Evolutionary conservation across 2,329 filamentous ascomycete genomes (phyloP).

Genomic region (Phialocephala sp.): DNA sequence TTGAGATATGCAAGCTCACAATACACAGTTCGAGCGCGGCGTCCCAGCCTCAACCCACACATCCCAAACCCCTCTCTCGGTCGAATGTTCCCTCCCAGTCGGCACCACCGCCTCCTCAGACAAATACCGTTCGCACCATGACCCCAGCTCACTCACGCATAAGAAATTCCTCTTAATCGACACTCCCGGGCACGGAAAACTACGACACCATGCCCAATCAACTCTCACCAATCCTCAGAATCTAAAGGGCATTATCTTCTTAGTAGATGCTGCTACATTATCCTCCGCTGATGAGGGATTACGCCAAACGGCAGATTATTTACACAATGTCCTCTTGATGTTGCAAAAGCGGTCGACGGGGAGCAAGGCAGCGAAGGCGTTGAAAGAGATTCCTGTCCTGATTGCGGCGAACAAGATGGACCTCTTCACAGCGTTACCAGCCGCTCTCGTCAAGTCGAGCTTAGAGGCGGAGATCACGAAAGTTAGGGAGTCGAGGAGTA

Average conservation of each 20-base stretch:
- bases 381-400: slow-evolving; percentile 72
- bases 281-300: slow-evolving; percentile 62
- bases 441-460: slow-evolving; percentile 72
- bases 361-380: slow-evolving; percentile 61
- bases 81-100: slow-evolving; percentile 60
- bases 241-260: slow-evolving; percentile 78
- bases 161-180: slow-evolving; percentile 80
- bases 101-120: slow-evolving; percentile 59
- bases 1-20: background rate
- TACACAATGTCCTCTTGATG: slow-evolving; percentile 85
- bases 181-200: slow-evolving; percentile 94
- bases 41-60: slow-evolving; percentile 56
- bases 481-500: slow-evolving; percentile 77
- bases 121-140: slow-evolving; percentile 69
- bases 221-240: slow-evolving; percentile 53
- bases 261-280: slow-evolving; percentile 83
- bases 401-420: slow-evolving; percentile 96
- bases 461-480: slow-evolving; percentile 83
- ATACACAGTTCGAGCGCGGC: slow-evolving; percentile 58
- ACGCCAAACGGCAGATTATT: slow-evolving; percentile 77
- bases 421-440: slow-evolving; percentile 88
- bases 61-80: slow-evolving; percentile 63
- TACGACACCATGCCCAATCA: slow-evolving; percentile 72
- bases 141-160: slow-evolving; percentile 62
- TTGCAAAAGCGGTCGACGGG: slow-evolving; percentile 74